Evolutionary conservation across 2,329 filamentous ascomycete species (phyloP).

Genomic region (Pyrenophora tritici-repentis): DNA sequence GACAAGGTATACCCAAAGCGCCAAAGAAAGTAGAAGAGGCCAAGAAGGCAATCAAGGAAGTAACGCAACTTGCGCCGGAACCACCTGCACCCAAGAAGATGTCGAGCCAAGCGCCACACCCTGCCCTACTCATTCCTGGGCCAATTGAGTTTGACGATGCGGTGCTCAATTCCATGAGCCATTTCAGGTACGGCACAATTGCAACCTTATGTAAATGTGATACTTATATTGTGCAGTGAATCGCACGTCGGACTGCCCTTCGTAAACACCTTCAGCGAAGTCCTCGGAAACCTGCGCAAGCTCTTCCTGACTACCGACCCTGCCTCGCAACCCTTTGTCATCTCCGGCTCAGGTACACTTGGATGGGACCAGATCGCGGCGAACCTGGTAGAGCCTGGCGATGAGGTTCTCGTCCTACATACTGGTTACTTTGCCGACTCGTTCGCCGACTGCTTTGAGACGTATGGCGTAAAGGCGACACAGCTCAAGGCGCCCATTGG

Average conservation of each 20-base stretch:
- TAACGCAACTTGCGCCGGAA: slow-evolving; percentile 22
- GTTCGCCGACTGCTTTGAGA: slow-evolving; percentile 88
- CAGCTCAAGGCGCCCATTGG: slow-evolving; percentile 90
- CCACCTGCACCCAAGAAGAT: slow-evolving; percentile 45
- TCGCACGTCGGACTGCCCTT: slow-evolving; percentile 91
- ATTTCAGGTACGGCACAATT: slow-evolving; percentile 70
- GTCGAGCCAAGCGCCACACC: slow-evolving; percentile 64
- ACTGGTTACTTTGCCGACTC: slow-evolving; percentile 97
- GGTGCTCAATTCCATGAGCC: slow-evolving; percentile 91
- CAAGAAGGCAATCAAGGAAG: slow-evolving; percentile 9
- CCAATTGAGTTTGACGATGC: slow-evolving; percentile 99
- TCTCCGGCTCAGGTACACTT: slow-evolving; percentile 92
- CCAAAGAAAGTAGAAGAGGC: slow-evolving; percentile 14
- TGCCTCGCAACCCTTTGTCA: slow-evolving; percentile 84
- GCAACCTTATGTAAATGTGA: neutral
- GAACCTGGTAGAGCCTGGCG: slow-evolving; percentile 86
- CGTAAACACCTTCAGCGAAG: slow-evolving; percentile 88
- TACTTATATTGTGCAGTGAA: slow-evolving; percentile 63
- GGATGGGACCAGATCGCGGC: slow-evolving; percentile 97
- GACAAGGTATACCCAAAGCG: slow-evolving; percentile 50
- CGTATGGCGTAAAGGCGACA: slow-evolving; percentile 88
- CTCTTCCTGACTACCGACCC: slow-evolving; percentile 90
- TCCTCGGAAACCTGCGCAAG: slow-evolving; percentile 83
- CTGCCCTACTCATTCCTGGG: slow-evolving; percentile 89
- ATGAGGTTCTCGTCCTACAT: slow-evolving; percentile 90